Conservation (phyloP, 2,329 filamentous ascomycete genomes). For the Lachnum nothofagi region DNA sequence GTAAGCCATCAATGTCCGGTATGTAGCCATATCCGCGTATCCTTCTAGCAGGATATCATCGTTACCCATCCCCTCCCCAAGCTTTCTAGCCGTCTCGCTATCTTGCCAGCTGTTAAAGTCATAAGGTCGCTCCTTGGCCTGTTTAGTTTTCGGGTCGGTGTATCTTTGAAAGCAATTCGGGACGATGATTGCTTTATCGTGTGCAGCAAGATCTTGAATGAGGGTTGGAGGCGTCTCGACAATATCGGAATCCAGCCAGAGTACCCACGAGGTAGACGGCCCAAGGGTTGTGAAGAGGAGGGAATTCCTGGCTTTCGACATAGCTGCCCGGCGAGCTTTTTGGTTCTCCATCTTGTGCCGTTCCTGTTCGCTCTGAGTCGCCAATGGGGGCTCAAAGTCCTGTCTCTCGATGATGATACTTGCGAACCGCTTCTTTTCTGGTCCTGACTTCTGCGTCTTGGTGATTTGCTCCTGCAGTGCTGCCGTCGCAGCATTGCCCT, state of each 20-base stretch:
- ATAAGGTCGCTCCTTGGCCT: conserved; percentile 74
- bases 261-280: conserved; percentile 86
- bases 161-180: conserved; percentile 94
- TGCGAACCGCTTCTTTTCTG: conserved; percentile 77
- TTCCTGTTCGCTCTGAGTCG: conserved; percentile 78
- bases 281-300: conserved; percentile 92
- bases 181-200: conserved; percentile 86
- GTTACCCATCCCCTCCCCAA: conserved; percentile 74
- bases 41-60: conserved; percentile 94
- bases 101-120: conserved; percentile 99
- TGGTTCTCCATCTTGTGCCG: conserved; percentile 90
- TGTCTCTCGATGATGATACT: conserved; percentile 92
- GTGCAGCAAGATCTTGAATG: conserved; percentile 84
- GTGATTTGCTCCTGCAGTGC: conserved; percentile 79
- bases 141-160: conserved; percentile 62
- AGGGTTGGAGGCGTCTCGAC: conserved; percentile 78
- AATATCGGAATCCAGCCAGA: conserved; percentile 93
- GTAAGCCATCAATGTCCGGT: conserved; percentile 84
- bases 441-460: conserved; percentile 72
- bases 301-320: conserved; percentile 91
- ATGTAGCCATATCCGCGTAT: conserved; percentile 89
- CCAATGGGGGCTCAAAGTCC: conserved; percentile 79
- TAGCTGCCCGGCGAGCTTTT: conserved; percentile 76
- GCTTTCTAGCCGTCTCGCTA: conserved; percentile 68
- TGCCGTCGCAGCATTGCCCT: conserved; percentile 80